These are phyloP conservation scores for Populus alba DNA, from an alignment of 345 rosid species.

Conservation along the genomic window DNA sequence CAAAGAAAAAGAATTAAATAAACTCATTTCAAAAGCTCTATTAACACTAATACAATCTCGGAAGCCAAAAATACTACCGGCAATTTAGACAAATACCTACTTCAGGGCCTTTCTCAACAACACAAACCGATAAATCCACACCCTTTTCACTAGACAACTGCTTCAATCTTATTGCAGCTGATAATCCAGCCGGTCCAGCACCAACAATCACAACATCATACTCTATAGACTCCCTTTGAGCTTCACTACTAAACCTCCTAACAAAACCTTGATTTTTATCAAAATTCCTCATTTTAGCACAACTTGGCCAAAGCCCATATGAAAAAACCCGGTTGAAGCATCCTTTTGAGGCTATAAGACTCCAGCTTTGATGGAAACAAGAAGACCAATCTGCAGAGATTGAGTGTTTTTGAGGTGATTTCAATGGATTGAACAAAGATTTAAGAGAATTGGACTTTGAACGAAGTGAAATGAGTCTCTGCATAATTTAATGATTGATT, in stretches of 20 bases:
- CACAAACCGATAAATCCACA: constrained; percentile 79
- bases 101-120: constrained; percentile 96
- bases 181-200: constrained; percentile 98
- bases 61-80: not conserved
- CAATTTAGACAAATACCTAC: constrained; percentile 45
- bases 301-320: constrained; percentile 31
- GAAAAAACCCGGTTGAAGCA: constrained; percentile 18
- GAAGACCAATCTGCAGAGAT: constrained; percentile 4
- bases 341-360: constrained; percentile 19
- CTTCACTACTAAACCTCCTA: constrained; percentile 50
- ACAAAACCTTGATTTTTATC: constrained; percentile 5
- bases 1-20: not conserved
- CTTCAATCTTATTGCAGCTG: constrained; percentile 86
- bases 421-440: not conserved
- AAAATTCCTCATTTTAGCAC: constrained; percentile 12
- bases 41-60: not conserved
- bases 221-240: constrained; percentile 63
- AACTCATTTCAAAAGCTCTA: not conserved
- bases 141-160: constrained; percentile 72
- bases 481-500: constrained; percentile 36
- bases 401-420: constrained; percentile 8
- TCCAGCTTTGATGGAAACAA: constrained; percentile 15
- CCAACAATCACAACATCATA: constrained; percentile 92
- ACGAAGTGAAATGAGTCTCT: constrained; percentile 32
- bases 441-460: constrained; percentile 21